Percentiles rank a stretch among this genome's conserved stretches.
Conservation (phyloP, 495 filamentous ascomycete genomes). For the Podospora didyma region DNA sequence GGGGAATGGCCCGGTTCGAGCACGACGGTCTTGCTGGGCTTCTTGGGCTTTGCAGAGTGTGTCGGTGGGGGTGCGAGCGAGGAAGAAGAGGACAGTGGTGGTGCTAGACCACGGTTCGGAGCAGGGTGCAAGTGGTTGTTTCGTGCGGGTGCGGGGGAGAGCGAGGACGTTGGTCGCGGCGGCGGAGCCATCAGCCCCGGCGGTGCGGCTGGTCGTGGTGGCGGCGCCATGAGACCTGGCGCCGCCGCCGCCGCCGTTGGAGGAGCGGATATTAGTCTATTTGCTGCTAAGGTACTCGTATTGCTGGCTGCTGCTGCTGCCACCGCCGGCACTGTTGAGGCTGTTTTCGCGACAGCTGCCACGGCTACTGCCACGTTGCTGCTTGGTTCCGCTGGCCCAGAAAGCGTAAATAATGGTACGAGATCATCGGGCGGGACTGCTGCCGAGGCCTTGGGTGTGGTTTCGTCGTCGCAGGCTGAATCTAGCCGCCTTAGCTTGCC, state of each 20-base stretch:
- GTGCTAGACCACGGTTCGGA: constrained; percentile 27
- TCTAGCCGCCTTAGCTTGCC: constrained; percentile 3
- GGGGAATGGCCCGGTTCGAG: constrained; percentile 86
- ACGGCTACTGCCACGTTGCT: not conserved
- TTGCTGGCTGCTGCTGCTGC: not conserved
- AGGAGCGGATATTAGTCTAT: not conserved
- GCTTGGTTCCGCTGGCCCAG: constrained; percentile 20
- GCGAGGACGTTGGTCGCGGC: constrained; percentile 17
- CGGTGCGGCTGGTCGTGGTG: constrained; percentile 15
- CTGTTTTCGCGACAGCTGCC: too few relatives aligned
- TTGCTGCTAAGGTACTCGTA: constrained; percentile 33
- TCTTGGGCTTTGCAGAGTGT: constrained; percentile 41
- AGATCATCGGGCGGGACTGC: constrained; percentile 2
- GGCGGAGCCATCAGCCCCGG: constrained; percentile 15
- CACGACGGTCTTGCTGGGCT: constrained; percentile 55
- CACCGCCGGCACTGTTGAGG: too few relatives aligned
- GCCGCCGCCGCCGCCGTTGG: constrained; percentile 7
- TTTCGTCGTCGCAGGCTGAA: constrained; percentile 26
- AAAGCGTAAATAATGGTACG: constrained; percentile 41
- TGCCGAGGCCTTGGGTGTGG: constrained; percentile 38
- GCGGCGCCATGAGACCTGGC: constrained; percentile 27
- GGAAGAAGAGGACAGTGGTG: constrained; percentile 3
- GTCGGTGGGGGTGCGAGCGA: constrained; percentile 42
- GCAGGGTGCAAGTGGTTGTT: constrained; percentile 18
- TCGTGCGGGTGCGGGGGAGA: constrained; percentile 22